Evolutionary conservation across 2,329 filamentous ascomycete species (phyloP), one percentile per base, ranked within the genome.

Genomic region (Thielaviopsis punctulata): DNA sequence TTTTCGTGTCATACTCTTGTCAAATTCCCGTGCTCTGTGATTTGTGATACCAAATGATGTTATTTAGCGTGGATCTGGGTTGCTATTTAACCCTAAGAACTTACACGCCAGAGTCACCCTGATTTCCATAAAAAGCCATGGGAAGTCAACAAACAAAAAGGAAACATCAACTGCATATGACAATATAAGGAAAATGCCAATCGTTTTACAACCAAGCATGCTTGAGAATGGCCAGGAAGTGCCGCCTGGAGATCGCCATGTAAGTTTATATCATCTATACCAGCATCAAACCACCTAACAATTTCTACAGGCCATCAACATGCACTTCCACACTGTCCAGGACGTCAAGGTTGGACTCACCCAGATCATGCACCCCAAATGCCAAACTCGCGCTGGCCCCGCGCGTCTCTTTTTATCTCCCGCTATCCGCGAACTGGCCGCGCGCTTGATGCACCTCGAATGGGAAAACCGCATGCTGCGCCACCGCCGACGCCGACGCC

Each of bases 201-300:
- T 52, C 6, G 47, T 52, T 22, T 9, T 52, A 19, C 51, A 52
- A n/a, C 51, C 51, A 44, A 52, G 45, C n/a, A 48, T 48, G 51
- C 44, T 52, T 3, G 45, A 52, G 22, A 36, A 48, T n/a, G 45
- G 33, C 13, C 51, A 52, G 27, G 45, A 48, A 8, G 19, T 52
- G 27, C 41, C 25, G 6, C 51, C 45, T 21, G 45, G 51, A 27
- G 51, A 52, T 22, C 33, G 45, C 7, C 30, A 52, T 52, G 51
- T 52, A 46, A 46, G 49, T 30, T 6, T 13, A 18, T 3, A 46
- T 18, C 15, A 10, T n/a, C 15, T 1, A 46, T 22, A 24, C n/a
- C 12, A 24, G 7, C 24, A 12, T 12, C 9, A 1, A 23, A 7
- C 19, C 22, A 22, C 27, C 19, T 43, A 22, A 41, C 19, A 5